phyloP scores from a whole-genome alignment of 176 grass and related monocot genomes.

The Hordeum vulgare region MorexV3_pseudomolecules_assembly NC_058519.1:329310393-329310892 shows the following conservation, averaged over 20 bases:
- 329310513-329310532: slow-evolving; percentile 31
- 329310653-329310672: slow-evolving; percentile 18
- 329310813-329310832: slow-evolving; percentile 6
- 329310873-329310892: slow-evolving; percentile 56
- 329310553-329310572: slow-evolving; percentile 31
- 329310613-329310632: slow-evolving; percentile 22
- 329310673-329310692: slow-evolving; percentile 22
- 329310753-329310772: slow-evolving; percentile 7
- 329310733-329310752: slow-evolving; percentile 17
- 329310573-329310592: slow-evolving; percentile 29
- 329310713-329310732: neutral
- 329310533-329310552: slow-evolving; percentile 29
- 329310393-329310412: slow-evolving; percentile 8
- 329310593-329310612: slow-evolving; percentile 19
- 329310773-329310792: slow-evolving; percentile 33
- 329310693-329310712: slow-evolving; percentile 9
- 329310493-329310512: slow-evolving; percentile 21
- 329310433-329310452: slow-evolving; percentile 16
- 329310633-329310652: slow-evolving; percentile 35
- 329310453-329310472: slow-evolving; percentile 33
- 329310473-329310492: slow-evolving; percentile 28
- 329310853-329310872: slow-evolving; percentile 3
- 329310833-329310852: slow-evolving; percentile 22
- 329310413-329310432: slow-evolving; percentile 43
- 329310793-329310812: slow-evolving; percentile 10